Evolutionary conservation across 164 flowering plant species (phyloP).

Genomic region (Pachysandra terminalis): DNA sequence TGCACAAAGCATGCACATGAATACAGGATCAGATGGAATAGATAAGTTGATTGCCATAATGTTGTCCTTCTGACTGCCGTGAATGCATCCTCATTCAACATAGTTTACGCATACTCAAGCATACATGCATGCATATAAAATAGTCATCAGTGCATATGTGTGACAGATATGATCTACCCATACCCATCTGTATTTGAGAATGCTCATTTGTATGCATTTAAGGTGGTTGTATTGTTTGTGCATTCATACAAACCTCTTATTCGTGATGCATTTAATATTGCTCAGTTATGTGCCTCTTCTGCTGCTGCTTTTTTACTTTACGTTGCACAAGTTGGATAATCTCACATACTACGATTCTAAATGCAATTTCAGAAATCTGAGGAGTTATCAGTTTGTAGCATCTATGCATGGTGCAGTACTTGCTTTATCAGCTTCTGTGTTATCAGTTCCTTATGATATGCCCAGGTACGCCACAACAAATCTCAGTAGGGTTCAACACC

Average conservation of each 20-base stretch:
- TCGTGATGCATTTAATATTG: neutral
- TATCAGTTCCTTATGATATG: constrained; percentile 97
- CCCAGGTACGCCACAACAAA: constrained; percentile 58
- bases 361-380: constrained; percentile 41
- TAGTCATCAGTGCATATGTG: neutral
- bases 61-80: neutral
- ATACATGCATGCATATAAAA: neutral
- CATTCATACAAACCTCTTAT: neutral
- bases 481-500: neutral
- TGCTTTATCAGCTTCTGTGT: constrained; percentile 87
- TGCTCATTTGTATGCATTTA: no score
- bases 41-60: neutral
- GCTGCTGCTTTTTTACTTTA: no score
- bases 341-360: neutral
- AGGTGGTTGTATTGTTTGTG: neutral
- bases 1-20: neutral
- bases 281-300: neutral
- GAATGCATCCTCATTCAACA: no score
- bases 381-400: constrained; percentile 44
- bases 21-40: neutral
- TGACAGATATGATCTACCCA: neutral
- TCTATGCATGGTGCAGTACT: constrained; percentile 84
- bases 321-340: no score
- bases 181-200: neutral
- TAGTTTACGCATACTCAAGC: neutral